These are phyloP conservation scores for Circinella minor DNA, from an alignment of 371 early-diverging fungal species.

Conservation along the genomic window DNA sequence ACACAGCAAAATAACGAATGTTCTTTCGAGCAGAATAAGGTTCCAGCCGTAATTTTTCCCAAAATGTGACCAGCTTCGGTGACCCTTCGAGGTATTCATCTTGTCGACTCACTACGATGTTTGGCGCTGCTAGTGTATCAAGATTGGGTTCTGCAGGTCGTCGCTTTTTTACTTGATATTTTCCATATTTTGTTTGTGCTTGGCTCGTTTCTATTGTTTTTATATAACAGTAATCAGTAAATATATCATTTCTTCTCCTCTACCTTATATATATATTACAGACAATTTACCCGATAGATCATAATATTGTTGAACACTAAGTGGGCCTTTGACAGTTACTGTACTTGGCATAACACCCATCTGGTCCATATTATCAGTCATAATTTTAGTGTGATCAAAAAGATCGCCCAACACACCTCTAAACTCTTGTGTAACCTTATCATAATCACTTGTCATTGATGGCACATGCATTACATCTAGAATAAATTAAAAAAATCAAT, in stretches of 20 bases:
- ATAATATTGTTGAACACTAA: conserved; percentile 57
- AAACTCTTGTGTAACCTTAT: conserved; percentile 42
- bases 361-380: conserved; percentile 15
- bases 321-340: conserved; percentile 48
- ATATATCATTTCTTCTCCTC: not conserved
- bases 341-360: conserved; percentile 43
- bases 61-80: conserved; percentile 58
- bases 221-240: not conserved
- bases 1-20: conserved; percentile 60
- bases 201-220: conserved; percentile 50
- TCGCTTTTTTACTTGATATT: conserved; percentile 66
- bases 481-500: not conserved
- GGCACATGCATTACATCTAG: conserved; percentile 18
- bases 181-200: conserved; percentile 66
- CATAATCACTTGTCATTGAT: conserved; percentile 19
- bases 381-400: conserved; percentile 36
- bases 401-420: conserved; percentile 45
- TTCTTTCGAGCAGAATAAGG: conserved; percentile 62
- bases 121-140: conserved; percentile 52
- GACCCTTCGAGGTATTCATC: conserved; percentile 65
- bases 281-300: conserved; percentile 45
- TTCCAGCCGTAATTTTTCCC: conserved; percentile 67
- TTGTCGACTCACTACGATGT: conserved; percentile 61
- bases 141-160: conserved; percentile 62
- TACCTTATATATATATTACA: not conserved